Conservation (phyloP, 352 stramenopile species). For the Pythium brassicae region DNA sequence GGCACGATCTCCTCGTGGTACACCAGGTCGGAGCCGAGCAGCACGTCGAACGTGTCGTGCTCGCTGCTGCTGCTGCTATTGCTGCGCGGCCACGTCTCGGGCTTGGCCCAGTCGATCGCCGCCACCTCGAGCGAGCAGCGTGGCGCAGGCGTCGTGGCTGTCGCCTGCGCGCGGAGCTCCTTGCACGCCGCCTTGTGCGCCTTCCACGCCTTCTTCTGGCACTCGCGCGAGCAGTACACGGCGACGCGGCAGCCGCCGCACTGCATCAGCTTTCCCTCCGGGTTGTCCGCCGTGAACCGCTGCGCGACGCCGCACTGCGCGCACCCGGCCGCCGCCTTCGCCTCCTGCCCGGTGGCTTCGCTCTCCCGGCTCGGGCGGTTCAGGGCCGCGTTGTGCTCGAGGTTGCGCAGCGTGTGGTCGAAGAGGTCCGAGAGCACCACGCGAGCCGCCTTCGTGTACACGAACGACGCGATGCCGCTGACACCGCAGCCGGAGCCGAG, state of each 20-base stretch:
- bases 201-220: conserved; percentile 86
- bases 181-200: conserved; percentile 83
- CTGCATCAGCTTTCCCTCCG: conserved; percentile 84
- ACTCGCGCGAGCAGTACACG: conserved; percentile 84
- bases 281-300: conserved; percentile 75
- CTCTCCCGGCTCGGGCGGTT: conserved; percentile 29
- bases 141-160: conserved; percentile 25
- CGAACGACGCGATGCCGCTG: conserved; percentile 66
- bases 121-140: conserved; percentile 43
- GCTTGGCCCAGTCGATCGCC: conserved; percentile 78
- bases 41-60: conserved; percentile 48
- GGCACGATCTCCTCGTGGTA: conserved; percentile 84
- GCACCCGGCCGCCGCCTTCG: conserved; percentile 42
- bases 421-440: conserved; percentile 86
- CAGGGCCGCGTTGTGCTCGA: conserved; percentile 75
- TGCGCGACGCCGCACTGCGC: conserved; percentile 67
- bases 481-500: conserved; percentile 82
- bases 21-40: conserved; percentile 83
- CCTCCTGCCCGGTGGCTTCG: conserved; percentile 14
- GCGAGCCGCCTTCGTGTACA: conserved; percentile 70
- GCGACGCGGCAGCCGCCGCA: conserved; percentile 66
- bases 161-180: conserved; percentile 26
- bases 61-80: conserved; percentile 19
- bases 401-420: conserved; percentile 74
- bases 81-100: conserved; percentile 59